Evolutionary conservation across 2,329 filamentous ascomycete genomes (phyloP).

Genomic region (Septoria petroselini): DNA sequence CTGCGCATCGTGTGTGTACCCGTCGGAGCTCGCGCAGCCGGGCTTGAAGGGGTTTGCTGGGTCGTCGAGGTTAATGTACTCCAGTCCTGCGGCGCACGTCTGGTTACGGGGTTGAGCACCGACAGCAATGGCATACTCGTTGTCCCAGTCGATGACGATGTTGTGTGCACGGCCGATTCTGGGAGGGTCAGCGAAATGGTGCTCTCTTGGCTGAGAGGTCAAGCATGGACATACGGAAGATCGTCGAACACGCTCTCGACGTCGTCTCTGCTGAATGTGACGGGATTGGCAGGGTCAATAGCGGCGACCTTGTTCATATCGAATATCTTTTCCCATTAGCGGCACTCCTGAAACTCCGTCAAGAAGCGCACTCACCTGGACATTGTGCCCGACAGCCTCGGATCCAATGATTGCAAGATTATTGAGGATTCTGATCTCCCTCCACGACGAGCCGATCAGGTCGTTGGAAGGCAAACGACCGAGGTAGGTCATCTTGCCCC

Average conservation of each 20-base stretch:
- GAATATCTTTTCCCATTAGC: no score
- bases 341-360: no score
- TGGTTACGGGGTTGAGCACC: slow-evolving; percentile 42
- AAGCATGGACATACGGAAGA: slow-evolving; percentile 7
- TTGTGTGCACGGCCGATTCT: slow-evolving; percentile 44
- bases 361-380: slow-evolving; percentile 30
- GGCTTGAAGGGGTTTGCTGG: slow-evolving; percentile 49
- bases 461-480: slow-evolving; percentile 50
- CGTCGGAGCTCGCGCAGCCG: slow-evolving; percentile 51
- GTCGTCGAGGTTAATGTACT: slow-evolving; percentile 54
- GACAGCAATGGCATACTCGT: slow-evolving; percentile 47
- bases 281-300: slow-evolving; percentile 44
- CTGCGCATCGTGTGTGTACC: slow-evolving; percentile 57
- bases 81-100: slow-evolving; percentile 51
- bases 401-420: slow-evolving; percentile 45
- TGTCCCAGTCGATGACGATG: slow-evolving; percentile 52
- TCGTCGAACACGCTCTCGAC: slow-evolving; percentile 39
- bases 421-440: slow-evolving; percentile 50
- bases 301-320: slow-evolving; percentile 57
- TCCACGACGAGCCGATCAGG: slow-evolving; percentile 43
- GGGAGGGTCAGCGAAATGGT: not conserved
- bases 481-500: slow-evolving; percentile 52
- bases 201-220: no score
- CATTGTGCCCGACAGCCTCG: slow-evolving; percentile 52
- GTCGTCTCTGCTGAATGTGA: slow-evolving; percentile 45